Percentiles rank a stretch among this genome's conserved stretches.
phyloP scores from a whole-genome alignment of 768 basidiomycete genomes.

The Pulveroboletus ravenelii region DNA sequence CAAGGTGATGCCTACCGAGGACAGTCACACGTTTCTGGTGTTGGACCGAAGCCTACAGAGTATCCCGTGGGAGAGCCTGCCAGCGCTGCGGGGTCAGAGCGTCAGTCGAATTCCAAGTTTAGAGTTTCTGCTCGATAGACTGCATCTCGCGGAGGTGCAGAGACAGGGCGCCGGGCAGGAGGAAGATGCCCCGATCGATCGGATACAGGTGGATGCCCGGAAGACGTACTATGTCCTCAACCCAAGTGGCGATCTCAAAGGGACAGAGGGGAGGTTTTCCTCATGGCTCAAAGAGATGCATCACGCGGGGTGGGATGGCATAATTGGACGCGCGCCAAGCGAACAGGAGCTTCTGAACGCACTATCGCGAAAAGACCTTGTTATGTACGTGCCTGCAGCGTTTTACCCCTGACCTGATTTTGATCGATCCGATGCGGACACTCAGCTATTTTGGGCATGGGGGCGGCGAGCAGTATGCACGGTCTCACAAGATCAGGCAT shows the following conservation, averaged over 20 bases:
- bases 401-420: neutral
- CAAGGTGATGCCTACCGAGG: constrained; percentile 30
- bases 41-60: constrained; percentile 86
- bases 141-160: constrained; percentile 55
- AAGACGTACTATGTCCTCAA: constrained; percentile 85
- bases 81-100: constrained; percentile 75
- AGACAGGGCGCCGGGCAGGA: constrained; percentile 16
- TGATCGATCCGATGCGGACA: neutral
- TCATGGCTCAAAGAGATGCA: constrained; percentile 75
- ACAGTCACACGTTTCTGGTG: constrained; percentile 81
- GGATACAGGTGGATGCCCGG: constrained; percentile 55
- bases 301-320: constrained; percentile 76
- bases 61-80: constrained; percentile 95
- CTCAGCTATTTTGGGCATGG: constrained; percentile 95
- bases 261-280: constrained; percentile 78
- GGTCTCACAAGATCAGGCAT: constrained; percentile 79
- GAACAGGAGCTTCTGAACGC: constrained; percentile 81
- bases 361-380: constrained; percentile 68
- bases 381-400: constrained; percentile 65
- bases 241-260: constrained; percentile 83
- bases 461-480: constrained; percentile 90
- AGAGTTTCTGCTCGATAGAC: constrained; percentile 81
- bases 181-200: constrained; percentile 32
- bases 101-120: constrained; percentile 91
- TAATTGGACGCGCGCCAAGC: constrained; percentile 68